phyloP scores from a whole-genome alignment of 1,284 basidiomycete species.

The Trichosporon sp. region DNA sequence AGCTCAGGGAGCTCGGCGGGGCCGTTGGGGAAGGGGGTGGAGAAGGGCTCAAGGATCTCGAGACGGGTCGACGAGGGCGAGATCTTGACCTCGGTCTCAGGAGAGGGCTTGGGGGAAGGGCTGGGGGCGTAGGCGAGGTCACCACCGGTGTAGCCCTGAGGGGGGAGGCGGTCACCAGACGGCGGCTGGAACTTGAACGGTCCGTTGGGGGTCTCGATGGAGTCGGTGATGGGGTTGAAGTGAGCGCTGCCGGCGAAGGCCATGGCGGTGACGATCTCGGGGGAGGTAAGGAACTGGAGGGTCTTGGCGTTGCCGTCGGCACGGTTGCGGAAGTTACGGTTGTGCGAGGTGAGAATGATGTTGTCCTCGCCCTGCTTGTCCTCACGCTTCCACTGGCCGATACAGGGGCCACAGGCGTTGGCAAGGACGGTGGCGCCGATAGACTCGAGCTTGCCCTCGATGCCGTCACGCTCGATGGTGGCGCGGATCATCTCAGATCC shows the following conservation, averaged over 20 bases:
- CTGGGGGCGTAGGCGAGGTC: constrained; percentile 73
- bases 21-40: constrained; percentile 66
- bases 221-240: constrained; percentile 87
- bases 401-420: constrained; percentile 98
- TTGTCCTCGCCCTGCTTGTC: constrained; percentile 90
- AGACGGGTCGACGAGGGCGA: constrained; percentile 74
- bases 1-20: constrained; percentile 70
- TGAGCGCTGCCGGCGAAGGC: constrained; percentile 91
- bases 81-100: constrained; percentile 76
- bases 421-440: constrained; percentile 73
- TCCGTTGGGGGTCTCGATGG: constrained; percentile 69
- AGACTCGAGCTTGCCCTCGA: constrained; percentile 18
- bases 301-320: constrained; percentile 87
- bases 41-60: constrained; percentile 82
- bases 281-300: constrained; percentile 96
- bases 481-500: constrained; percentile 97
- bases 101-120: constrained; percentile 68
- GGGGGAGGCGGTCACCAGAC: constrained; percentile 75
- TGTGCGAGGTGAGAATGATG: constrained; percentile 95
- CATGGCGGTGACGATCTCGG: constrained; percentile 95
- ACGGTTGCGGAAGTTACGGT: constrained; percentile 93
- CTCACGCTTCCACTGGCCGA: constrained; percentile 97
- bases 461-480: constrained; percentile 90
- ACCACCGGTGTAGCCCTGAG: constrained; percentile 72
- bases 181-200: constrained; percentile 85